phyloP scores from a whole-genome alignment of 1,284 basidiomycete genomes.

The Tetrapyrgos nigripes region DNA sequence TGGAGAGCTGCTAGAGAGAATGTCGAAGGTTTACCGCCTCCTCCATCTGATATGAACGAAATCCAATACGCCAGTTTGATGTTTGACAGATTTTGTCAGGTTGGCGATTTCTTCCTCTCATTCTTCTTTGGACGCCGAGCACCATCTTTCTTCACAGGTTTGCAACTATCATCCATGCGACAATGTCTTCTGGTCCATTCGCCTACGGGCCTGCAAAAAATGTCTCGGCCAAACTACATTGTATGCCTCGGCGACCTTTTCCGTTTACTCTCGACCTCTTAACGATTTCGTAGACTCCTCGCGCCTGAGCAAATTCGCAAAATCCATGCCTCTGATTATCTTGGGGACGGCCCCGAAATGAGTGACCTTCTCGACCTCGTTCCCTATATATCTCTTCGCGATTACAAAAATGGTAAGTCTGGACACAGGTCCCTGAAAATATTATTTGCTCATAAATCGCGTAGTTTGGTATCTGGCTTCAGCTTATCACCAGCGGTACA shows the following conservation, averaged over 20 bases:
- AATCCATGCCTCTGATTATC: too few species aligned
- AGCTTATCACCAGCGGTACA: too few species aligned
- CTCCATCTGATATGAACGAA: constrained; percentile 7
- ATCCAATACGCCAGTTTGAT: constrained; percentile 8
- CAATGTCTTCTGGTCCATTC: background rate
- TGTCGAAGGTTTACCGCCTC: constrained; percentile 1
- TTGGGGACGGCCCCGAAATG: too few species aligned
- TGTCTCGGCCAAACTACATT: constrained; percentile 7
- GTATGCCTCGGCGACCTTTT: background rate
- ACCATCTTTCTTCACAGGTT: background rate
- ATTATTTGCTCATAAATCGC: too few species aligned
- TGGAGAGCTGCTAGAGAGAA: constrained; percentile 7
- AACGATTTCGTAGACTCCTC: too few species aligned
- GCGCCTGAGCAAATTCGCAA: too few species aligned
- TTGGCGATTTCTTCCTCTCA: background rate
- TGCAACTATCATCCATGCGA: background rate
- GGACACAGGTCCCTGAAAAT: too few species aligned
- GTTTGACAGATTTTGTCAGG: background rate
- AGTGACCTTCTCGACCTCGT: too few species aligned
- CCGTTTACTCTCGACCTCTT: too few species aligned
- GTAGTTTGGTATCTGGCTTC: too few species aligned
- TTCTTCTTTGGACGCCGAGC: background rate
- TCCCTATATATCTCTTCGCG: too few species aligned
- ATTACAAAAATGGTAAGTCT: too few species aligned
- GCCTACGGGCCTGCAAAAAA: constrained; percentile 9